A percentile compares a stretch with the other conserved stretches of the same genome.
Evolutionary conservation across 805 yeast genomes (phyloP).

Genomic region (Wickerhamiella sergipiensis): DNA sequence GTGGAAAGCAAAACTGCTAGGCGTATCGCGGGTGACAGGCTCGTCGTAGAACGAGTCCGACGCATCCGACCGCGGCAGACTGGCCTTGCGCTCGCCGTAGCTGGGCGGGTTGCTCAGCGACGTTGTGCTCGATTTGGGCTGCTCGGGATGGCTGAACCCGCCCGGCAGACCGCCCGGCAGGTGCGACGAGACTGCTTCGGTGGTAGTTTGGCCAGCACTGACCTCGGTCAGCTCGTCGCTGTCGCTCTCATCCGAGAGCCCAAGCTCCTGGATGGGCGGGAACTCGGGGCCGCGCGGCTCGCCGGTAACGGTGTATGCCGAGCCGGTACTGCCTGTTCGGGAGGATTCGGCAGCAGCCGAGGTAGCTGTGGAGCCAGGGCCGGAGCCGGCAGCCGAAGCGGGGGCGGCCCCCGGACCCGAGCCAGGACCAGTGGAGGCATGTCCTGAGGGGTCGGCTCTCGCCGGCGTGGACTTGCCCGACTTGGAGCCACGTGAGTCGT

Average conservation of each 20-base stretch:
- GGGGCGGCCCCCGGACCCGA: too few species aligned
- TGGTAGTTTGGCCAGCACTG: not conserved
- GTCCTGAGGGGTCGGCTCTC: not conserved
- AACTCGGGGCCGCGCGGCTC: slow-evolving; percentile 8
- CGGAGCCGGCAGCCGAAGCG: too few species aligned
- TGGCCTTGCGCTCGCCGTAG: not conserved
- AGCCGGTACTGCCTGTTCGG: not conserved
- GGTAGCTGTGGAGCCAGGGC: too few species aligned
- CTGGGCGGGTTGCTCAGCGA: not conserved
- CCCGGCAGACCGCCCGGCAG: not conserved
- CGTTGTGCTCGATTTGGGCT: not conserved
- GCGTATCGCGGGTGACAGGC: too few species aligned
- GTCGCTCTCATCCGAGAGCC: slow-evolving; percentile 10
- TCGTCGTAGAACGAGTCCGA: not conserved
- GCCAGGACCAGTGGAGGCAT: not conserved
- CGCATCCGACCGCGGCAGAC: not conserved
- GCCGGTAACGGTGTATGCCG: not conserved
- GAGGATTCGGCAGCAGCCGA: too few species aligned
- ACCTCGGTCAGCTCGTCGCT: not conserved
- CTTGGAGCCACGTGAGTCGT: not conserved
- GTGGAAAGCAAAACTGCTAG: too few species aligned
- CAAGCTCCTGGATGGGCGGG: slow-evolving; percentile 19
- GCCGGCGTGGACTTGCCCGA: not conserved
- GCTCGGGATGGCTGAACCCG: not conserved
- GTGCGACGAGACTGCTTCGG: not conserved